Evolutionary conservation across 176 grass and related monocot genomes (phyloP).

Genomic region (Tuctoria greenei): DNA sequence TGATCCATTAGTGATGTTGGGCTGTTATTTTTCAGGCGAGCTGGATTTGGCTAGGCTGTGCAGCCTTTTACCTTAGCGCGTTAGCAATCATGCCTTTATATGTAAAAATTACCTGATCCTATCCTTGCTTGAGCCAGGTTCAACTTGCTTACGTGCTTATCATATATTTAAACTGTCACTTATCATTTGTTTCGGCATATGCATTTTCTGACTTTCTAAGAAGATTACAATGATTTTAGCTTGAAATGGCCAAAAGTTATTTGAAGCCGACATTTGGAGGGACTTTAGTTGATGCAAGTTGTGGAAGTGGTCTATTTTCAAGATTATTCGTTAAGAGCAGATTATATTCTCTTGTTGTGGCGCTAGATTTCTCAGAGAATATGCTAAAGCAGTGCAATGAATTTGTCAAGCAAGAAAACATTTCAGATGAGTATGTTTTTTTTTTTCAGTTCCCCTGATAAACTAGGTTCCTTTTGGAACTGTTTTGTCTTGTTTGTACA

Average conservation of each 20-base stretch:
- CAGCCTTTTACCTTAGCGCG: neutral
- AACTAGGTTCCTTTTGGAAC: conserved; percentile 3
- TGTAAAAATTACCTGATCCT: neutral
- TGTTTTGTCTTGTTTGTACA: neutral
- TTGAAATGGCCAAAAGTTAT: conserved; percentile 80
- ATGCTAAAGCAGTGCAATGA: conserved; percentile 86
- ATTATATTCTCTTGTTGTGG: conserved; percentile 77
- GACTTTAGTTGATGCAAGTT: conserved; percentile 86
- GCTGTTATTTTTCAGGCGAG: neutral
- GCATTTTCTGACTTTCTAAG: neutral
- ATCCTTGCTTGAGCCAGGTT: neutral
- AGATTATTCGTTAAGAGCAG: conserved; percentile 74
- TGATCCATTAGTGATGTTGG: neutral
- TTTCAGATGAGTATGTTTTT: conserved; percentile 71
- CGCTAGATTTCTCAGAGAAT: conserved; percentile 93
- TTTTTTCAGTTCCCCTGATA: conserved; percentile 17
- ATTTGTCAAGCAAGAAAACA: conserved; percentile 63
- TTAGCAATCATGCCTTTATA: neutral
- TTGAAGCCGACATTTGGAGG: conserved; percentile 65
- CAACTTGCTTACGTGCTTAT: neutral
- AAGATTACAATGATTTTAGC: conserved; percentile 48
- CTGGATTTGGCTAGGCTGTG: neutral
- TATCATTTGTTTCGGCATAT: conserved; percentile 19
- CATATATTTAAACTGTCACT: neutral
- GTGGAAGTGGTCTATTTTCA: conserved; percentile 92